These are phyloP conservation scores for Clonostachys solani DNA, from an alignment of 2,329 filamentous ascomycete species.

Conservation along the genomic window DNA sequence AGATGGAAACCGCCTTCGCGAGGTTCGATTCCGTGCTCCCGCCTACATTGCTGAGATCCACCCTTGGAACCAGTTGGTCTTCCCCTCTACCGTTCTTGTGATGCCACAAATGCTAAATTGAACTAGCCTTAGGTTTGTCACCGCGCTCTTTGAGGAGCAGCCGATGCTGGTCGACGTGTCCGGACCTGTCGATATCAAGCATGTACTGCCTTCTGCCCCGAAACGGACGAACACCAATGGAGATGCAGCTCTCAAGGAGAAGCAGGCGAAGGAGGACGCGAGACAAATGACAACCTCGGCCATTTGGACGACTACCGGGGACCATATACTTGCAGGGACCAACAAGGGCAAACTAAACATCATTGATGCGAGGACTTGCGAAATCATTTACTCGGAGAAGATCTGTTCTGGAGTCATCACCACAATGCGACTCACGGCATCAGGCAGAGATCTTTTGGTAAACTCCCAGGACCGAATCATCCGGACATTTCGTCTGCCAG, in stretches of 20 bases:
- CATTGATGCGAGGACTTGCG: slow-evolving; percentile 75
- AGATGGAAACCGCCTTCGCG: slow-evolving; percentile 66
- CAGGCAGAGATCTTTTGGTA: slow-evolving; percentile 82
- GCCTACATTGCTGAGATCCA: slow-evolving; percentile 96
- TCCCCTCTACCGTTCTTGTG: neutral
- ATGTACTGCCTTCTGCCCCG: slow-evolving; percentile 76
- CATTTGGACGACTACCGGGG: slow-evolving; percentile 79
- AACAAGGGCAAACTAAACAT: slow-evolving; percentile 97
- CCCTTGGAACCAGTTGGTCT: slow-evolving; percentile 73
- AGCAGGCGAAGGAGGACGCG: slow-evolving; percentile 84
- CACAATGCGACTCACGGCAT: slow-evolving; percentile 74
- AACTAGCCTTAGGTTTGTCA: slow-evolving; percentile 76
- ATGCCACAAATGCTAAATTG: neutral
- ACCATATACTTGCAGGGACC: slow-evolving; percentile 88
- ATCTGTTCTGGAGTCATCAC: slow-evolving; percentile 86
- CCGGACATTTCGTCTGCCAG: slow-evolving; percentile 84
- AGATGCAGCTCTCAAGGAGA: slow-evolving; percentile 70
- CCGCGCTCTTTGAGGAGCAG: slow-evolving; percentile 89
- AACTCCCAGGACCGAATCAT: slow-evolving; percentile 96
- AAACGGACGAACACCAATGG: slow-evolving; percentile 67
- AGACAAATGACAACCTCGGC: slow-evolving; percentile 94
- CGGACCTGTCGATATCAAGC: slow-evolving; percentile 65
- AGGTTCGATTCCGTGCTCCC: slow-evolving; percentile 86
- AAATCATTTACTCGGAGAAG: slow-evolving; percentile 85
- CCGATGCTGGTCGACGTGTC: slow-evolving; percentile 83